Evolutionary conservation across 306 rosid species (phyloP).

Genomic region (Dryas alaskensis): DNA sequence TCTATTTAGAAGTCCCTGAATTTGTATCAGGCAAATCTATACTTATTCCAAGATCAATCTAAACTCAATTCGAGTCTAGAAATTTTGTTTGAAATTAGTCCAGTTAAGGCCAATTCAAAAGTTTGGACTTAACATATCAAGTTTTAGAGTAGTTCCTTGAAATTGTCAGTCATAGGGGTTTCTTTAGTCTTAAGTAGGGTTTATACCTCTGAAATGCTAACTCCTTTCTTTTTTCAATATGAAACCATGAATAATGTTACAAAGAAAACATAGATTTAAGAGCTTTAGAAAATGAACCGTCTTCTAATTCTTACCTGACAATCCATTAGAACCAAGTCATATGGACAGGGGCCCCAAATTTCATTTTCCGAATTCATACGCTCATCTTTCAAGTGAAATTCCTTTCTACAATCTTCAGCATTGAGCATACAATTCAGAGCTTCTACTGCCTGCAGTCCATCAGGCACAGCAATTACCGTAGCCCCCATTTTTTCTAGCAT

Average conservation of each 20-base stretch:
- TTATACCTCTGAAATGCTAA: not conserved
- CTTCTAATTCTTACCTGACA: constrained; percentile 69
- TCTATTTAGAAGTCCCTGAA: not conserved
- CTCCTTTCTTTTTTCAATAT: not conserved
- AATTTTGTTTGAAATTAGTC: too few relatives aligned
- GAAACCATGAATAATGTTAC: not conserved
- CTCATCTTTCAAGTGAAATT: constrained; percentile 40
- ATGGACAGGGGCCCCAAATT: constrained; percentile 37
- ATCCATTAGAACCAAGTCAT: constrained; percentile 93
- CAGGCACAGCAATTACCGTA: constrained; percentile 73
- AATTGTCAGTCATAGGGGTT: not conserved
- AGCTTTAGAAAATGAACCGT: constrained; percentile 1
- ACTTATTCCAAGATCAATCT: not conserved
- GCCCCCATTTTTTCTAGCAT: constrained; percentile 99
- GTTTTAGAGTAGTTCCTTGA: not conserved
- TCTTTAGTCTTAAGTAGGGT: too few relatives aligned
- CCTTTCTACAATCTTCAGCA: constrained; percentile 46
- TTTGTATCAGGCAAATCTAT: not conserved
- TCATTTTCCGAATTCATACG: constrained; percentile 43
- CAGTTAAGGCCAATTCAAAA: too few relatives aligned
- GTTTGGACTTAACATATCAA: not conserved
- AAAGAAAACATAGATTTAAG: not conserved
- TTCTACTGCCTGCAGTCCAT: constrained; percentile 91
- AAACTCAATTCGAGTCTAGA: not conserved
- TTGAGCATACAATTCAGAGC: constrained; percentile 51